Conservation (phyloP, 129 eudicot species). For the Cynara cardunculus region DNA sequence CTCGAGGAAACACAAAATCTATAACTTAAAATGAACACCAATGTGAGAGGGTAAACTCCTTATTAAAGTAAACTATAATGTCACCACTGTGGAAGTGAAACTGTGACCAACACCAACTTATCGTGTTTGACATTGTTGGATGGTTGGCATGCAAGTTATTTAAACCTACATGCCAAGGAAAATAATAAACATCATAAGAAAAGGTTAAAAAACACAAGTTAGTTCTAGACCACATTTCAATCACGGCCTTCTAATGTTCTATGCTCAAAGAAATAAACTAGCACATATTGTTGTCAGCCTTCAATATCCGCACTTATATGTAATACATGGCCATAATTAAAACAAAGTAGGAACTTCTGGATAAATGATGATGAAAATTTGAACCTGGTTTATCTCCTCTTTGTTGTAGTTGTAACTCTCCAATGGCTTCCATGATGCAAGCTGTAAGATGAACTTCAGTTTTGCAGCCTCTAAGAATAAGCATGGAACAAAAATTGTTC, state of each 20-base stretch:
- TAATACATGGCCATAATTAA: not conserved
- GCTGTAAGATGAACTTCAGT: constrained; percentile 42
- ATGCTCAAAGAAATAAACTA: not conserved
- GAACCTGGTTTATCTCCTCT: constrained; percentile 95
- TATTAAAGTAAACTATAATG: not conserved
- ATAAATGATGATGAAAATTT: not conserved
- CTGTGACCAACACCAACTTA: not conserved
- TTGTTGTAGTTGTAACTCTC: constrained; percentile 72
- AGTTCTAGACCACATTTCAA: not conserved
- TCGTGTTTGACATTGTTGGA: not conserved
- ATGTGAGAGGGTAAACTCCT: not conserved
- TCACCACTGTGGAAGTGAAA: not conserved
- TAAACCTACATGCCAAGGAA: not conserved
- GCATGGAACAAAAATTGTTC: not conserved
- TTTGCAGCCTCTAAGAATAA: not conserved
- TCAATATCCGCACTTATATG: not conserved
- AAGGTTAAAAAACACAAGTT: not conserved
- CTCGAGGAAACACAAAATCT: not conserved
- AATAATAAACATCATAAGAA: not conserved
- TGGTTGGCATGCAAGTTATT: not conserved
- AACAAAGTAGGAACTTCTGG: not conserved
- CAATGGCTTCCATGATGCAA: constrained; percentile 59
- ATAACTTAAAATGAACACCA: not conserved
- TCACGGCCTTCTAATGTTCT: not conserved
- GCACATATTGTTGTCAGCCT: not conserved